Evolutionary conservation across 441 rosid genomes (phyloP), one percentile per base, ranked within the genome.

Genomic region (Brassica balearica): DNA sequence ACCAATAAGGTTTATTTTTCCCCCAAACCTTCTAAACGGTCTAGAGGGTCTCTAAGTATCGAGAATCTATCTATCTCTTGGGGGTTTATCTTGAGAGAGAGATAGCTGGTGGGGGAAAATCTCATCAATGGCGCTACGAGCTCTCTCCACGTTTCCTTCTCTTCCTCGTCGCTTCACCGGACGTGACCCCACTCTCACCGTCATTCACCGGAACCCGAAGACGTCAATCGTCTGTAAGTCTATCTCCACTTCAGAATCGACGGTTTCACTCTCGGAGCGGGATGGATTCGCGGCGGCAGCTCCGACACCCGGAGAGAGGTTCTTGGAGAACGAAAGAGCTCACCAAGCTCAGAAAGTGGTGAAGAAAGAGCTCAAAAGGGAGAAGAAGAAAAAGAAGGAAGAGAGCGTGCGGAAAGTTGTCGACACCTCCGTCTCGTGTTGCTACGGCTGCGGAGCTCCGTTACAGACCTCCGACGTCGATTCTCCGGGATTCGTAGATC

Each of bases 401-500:
- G 86, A 73, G 43, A 81, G 69, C 82, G 73, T 81, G 15, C 64
- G 86, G 76, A 89, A 84, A 67, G 78, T 82, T 77, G 81, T 83
- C 27, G 86, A 81, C 14, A 77, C 87, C 1, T 85, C 81, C 0
- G 80, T 85, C 29, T 84, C 89, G 8, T 79, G 86, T 80, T 95
- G 99, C 64, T 95, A 95, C 48, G 99, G 99, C 0, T 93, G 99
- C 56, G 97, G 99, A 75, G 97, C 99, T 84, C 97, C 98, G 38
- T 86, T 95, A 88, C 98, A 93, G 81, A 93, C 95, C 1, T 76
- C 77, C 76, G 95, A 92, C 41, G 53, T 66, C 10, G 98, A 93
- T 71, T 86, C 91, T 77, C 99, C 99, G 8, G 99, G 98, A 36
- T 92, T 84, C 43, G 94, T 92, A 36, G 89, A 91, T 58, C 74